Evolutionary conservation across 116 monocot genomes (phyloP).

Genomic region (Zostera marina): DNA sequence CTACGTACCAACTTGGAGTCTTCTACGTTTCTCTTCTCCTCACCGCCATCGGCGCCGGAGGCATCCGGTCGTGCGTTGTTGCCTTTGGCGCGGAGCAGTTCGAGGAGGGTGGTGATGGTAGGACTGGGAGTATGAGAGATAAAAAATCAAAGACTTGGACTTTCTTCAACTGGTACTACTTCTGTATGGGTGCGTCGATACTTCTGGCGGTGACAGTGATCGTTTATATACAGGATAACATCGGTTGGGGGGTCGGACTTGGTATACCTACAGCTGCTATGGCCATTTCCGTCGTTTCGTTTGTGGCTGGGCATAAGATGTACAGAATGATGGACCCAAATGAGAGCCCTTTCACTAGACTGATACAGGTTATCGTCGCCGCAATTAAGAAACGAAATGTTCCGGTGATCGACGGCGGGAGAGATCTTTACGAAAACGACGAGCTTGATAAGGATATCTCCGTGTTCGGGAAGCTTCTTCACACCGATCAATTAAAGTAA

Average conservation of each 20-base stretch:
- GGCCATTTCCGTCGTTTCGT: constrained; percentile 35
- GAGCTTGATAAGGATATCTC: constrained; percentile 54
- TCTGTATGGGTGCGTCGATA: constrained; percentile 38
- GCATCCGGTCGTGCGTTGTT: constrained; percentile 71
- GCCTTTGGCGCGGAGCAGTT: constrained; percentile 92
- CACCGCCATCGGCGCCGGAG: constrained; percentile 55
- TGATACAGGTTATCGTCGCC: constrained; percentile 46
- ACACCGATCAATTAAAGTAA: constrained; percentile 38
- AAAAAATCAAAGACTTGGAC: constrained; percentile 11
- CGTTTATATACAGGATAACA: constrained; percentile 70
- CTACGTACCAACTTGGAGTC: constrained; percentile 26
- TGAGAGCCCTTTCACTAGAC: constrained; percentile 53
- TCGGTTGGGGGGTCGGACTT: constrained; percentile 68
- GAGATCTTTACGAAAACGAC: constrained; percentile 34
- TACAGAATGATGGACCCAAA: constrained; percentile 41
- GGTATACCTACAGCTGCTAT: constrained; percentile 57
- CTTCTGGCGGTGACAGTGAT: constrained; percentile 48
- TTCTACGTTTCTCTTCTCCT: constrained; percentile 61
- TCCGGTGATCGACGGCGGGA: constrained; percentile 9
- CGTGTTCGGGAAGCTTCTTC: constrained; percentile 36
- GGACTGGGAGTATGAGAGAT: background rate
- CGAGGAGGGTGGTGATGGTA: constrained; percentile 13
- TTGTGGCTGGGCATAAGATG: constrained; percentile 43
- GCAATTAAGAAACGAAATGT: constrained; percentile 53
- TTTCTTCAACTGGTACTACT: constrained; percentile 88